These are phyloP conservation scores for Vanrija humicola DNA, from an alignment of 1,284 basidiomycete genomes.

Conservation along the genomic window DNA sequence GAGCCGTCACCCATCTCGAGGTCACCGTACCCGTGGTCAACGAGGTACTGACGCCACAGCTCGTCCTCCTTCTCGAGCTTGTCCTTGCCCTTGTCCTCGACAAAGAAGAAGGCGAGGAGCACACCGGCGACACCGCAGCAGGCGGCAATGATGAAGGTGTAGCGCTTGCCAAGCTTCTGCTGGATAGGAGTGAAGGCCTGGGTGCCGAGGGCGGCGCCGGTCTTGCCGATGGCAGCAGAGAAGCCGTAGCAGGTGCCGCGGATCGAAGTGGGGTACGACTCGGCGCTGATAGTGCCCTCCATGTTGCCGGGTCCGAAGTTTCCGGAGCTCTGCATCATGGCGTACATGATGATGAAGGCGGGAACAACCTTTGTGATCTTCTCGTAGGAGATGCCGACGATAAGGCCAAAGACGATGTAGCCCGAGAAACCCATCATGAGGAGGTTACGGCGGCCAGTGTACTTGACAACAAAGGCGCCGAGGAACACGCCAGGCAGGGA, in stretches of 20 bases:
- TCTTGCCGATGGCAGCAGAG: constrained; percentile 63
- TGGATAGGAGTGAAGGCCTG: constrained; percentile 75
- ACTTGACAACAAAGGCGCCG: constrained; percentile 63
- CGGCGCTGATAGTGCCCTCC: constrained; percentile 57
- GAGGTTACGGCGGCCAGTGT: constrained; percentile 9
- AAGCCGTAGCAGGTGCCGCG: constrained; percentile 68
- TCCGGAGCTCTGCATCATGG: constrained; percentile 50
- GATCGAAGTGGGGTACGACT: constrained; percentile 65
- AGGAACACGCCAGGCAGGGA: constrained; percentile 63
- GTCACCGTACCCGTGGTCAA: constrained; percentile 29
- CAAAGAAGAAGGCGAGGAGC: constrained; percentile 41
- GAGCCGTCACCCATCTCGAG: constrained; percentile 44
- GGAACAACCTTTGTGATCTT: constrained; percentile 63
- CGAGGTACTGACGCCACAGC: constrained; percentile 42
- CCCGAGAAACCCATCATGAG: too few species aligned
- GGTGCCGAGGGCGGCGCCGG: constrained; percentile 70
- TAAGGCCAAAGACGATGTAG: constrained; percentile 64
- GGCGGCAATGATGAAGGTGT: constrained; percentile 40
- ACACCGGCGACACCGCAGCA: constrained; percentile 41
- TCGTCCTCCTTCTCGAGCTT: constrained; percentile 46
- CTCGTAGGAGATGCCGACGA: constrained; percentile 63
- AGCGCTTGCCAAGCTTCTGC: constrained; percentile 34
- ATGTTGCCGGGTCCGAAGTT: constrained; percentile 72
- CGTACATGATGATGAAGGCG: constrained; percentile 22
- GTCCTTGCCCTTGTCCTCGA: constrained; percentile 45